Conservation (phyloP, 306 rosid species). For the Dryas octopetala region DNA sequence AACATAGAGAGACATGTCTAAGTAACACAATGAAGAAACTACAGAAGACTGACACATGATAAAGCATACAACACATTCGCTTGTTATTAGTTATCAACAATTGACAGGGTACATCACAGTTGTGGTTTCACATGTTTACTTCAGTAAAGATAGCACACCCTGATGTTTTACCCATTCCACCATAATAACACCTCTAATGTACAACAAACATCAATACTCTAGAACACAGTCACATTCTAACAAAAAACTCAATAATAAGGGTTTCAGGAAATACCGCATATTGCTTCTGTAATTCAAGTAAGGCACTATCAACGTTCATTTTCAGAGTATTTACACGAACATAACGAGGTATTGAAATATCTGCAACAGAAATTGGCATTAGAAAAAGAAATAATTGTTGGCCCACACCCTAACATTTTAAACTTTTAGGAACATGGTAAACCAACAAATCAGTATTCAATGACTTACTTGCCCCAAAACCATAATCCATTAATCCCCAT, state of each 20-base stretch:
- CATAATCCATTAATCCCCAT: background rate
- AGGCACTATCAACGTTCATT: conserved; percentile 64
- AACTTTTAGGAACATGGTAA: conserved; percentile 2
- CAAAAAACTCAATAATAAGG: background rate
- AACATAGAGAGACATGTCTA: background rate
- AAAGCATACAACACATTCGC: background rate
- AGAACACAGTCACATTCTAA: background rate
- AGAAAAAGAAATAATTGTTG: background rate
- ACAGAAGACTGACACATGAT: background rate
- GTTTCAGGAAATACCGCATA: conserved; percentile 44
- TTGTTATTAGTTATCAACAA: background rate
- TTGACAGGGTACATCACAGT: background rate
- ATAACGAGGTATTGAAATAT: conserved; percentile 61
- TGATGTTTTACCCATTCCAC: background rate
- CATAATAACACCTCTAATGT: background rate
- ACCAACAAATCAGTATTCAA: background rate
- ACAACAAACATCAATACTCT: background rate
- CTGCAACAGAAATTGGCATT: conserved; percentile 45
- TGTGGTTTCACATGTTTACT: background rate
- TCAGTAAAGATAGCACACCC: background rate
- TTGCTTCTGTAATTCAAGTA: conserved; percentile 52
- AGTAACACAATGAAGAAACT: background rate
- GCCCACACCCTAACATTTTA: background rate
- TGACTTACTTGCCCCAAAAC: background rate
- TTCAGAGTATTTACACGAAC: conserved; percentile 92